Base-by-base conservation (phyloP, 257 asterid species). In the Solanum virginianum region DNA sequence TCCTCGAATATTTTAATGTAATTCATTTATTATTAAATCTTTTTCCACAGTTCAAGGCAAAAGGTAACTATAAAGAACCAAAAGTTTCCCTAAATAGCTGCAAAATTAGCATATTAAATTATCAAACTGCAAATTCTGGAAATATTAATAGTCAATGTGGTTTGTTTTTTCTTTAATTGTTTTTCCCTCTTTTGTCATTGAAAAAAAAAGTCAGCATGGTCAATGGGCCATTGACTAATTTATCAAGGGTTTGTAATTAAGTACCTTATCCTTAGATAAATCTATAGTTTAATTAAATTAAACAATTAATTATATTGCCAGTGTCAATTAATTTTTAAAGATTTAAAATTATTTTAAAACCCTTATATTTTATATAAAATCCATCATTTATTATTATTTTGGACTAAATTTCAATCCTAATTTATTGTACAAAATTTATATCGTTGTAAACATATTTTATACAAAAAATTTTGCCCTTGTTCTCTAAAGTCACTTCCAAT, bases 31-130 rank as follows among this genome's bases (percentile, higher is more conserved):
- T 79, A 26, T 53, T 54, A 57, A 84, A 86, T 72, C 16, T 62
- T 9, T 9, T 60, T 86, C 85, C 87, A 32, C 53, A 84, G 81
- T 88, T 77, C 74, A 81, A 39, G 84, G 82, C 72, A 36, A 45
- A 75, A 85, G 65, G 86, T 77, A 13, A 8, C 10, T 45, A 51
- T 22, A 53, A 77, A 51, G 22, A 51, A 51, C 6, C 11, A 72
- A 77, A 29, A 79, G 49, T 79, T 79, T 26, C 83, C 59, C 65
- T 79, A 53, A 51, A 24, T 77, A 26, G 80, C 41, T 75, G 74
- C 55, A 29, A 20, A 18, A n/a, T 14, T 59, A 47, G 10, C 59
- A 75, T 43, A 41, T 41, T 10, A 26, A 2, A 56, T 59, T 14
- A 13, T 84, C 10, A 18, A 57, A 22, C 43, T 24, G 29, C n/a